phyloP scores from a whole-genome alignment of 179 eudicot genomes.

The Sideroxylon spinosum region DNA sequence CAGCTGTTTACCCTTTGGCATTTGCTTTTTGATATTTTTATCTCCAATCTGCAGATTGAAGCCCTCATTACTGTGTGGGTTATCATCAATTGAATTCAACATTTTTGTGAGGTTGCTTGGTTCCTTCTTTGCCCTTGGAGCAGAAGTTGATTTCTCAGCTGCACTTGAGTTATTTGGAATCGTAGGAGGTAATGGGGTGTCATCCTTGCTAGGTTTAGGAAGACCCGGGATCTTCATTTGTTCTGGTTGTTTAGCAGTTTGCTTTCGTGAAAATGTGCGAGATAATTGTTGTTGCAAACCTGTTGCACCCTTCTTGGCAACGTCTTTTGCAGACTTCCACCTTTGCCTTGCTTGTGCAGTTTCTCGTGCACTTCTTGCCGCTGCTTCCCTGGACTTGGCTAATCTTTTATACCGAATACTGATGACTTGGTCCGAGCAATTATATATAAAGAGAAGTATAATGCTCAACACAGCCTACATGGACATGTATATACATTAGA shows the following conservation, averaged over 20 bases:
- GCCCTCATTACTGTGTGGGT: constrained; percentile 58
- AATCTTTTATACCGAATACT: constrained; percentile 62
- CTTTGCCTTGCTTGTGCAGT: constrained; percentile 92
- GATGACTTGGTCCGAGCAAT: constrained; percentile 90
- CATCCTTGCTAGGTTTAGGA: constrained; percentile 18
- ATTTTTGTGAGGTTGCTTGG: constrained; percentile 60
- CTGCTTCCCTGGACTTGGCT: constrained; percentile 85
- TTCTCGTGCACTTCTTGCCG: constrained; percentile 78
- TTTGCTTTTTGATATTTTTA: constrained; percentile 56
- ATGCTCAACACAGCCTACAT: constrained; percentile 56
- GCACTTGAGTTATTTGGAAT: constrained; percentile 11
- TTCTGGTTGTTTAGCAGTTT: constrained; percentile 29
- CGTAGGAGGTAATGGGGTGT: constrained; percentile 23
- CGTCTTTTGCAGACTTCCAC: constrained; percentile 76
- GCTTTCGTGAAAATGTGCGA: constrained; percentile 67
- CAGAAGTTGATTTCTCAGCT: constrained; percentile 28
- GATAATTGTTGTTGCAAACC: constrained; percentile 71
- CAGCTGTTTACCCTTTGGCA: constrained; percentile 52
- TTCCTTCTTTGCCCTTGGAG: constrained; percentile 51
- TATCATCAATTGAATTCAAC: constrained; percentile 60
- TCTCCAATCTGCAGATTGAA: constrained; percentile 66
- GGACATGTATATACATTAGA: neutral
- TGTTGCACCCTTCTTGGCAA: constrained; percentile 46
- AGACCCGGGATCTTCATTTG: constrained; percentile 25
- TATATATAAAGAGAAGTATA: constrained; percentile 63